These are phyloP conservation scores for Golovinomyces cichoracearum DNA, from an alignment of 2,329 filamentous ascomycete genomes.

Conservation along the genomic window DNA sequence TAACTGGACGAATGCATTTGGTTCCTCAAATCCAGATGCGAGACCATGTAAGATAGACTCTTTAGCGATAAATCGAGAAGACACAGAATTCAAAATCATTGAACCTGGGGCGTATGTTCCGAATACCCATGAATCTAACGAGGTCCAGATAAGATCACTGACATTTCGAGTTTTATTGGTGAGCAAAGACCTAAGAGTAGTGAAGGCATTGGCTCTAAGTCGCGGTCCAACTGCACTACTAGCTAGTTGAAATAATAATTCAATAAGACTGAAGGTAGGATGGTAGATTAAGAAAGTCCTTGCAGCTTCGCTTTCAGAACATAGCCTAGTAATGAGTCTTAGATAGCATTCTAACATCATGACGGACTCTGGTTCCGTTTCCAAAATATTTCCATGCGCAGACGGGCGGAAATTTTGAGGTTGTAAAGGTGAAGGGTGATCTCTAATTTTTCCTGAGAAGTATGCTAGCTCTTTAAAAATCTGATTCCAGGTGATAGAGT, in stretches of 20 bases:
- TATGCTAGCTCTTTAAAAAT: constrained; percentile 77
- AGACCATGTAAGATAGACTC: constrained; percentile 44
- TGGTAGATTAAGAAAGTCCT: constrained; percentile 47
- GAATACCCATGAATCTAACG: constrained; percentile 55
- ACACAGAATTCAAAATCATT: constrained; percentile 17
- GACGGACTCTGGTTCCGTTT: constrained; percentile 71
- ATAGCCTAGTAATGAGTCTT: constrained; percentile 60
- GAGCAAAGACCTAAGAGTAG: constrained; percentile 49
- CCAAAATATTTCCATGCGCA: constrained; percentile 38
- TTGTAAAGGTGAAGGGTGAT: constrained; percentile 36
- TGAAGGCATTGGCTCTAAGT: constrained; percentile 62
- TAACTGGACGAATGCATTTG: constrained; percentile 58
- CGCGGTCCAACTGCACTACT: constrained; percentile 51
- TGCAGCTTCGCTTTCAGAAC: constrained; percentile 44
- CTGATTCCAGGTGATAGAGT: constrained; percentile 74
- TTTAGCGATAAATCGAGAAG: constrained; percentile 8
- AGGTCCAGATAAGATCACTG: constrained; percentile 51
- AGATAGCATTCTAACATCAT: constrained; percentile 93
- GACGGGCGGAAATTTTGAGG: constrained; percentile 30
- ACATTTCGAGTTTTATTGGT: constrained; percentile 42
- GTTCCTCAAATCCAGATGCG: constrained; percentile 56
- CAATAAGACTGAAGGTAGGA: constrained; percentile 39
- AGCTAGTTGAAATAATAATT: constrained; percentile 53
- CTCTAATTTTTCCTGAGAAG: constrained; percentile 53
- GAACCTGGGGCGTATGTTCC: constrained; percentile 26